Evolutionary conservation across 1,284 basidiomycete species (phyloP).

Genomic region (Hemileia vastatrix): DNA sequence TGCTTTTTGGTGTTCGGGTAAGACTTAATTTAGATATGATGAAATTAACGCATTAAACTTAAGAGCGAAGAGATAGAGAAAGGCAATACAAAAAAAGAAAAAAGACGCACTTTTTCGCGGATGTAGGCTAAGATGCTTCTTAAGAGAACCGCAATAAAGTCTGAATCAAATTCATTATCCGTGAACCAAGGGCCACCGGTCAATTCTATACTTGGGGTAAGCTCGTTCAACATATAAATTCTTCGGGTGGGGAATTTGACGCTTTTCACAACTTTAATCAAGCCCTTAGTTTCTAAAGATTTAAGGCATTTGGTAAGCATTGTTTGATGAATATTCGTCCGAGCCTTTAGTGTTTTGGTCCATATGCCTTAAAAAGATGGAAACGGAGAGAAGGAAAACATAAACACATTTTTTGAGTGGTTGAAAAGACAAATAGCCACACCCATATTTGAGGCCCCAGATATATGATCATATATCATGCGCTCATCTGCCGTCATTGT

Average conservation of each 20-base stretch:
- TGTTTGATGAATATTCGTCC: slow-evolving; percentile 79
- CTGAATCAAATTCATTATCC: slow-evolving; percentile 82
- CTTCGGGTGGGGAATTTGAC: slow-evolving; percentile 84
- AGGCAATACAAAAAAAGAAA: too few relatives aligned
- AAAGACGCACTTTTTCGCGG: slow-evolving; percentile 54
- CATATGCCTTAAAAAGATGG: slow-evolving; percentile 59
- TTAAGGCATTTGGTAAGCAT: slow-evolving; percentile 77
- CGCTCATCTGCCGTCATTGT: slow-evolving; percentile 66
- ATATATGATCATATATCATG: slow-evolving; percentile 67
- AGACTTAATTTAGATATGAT: not conserved
- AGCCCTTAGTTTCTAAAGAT: slow-evolving; percentile 66
- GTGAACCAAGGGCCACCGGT: slow-evolving; percentile 94
- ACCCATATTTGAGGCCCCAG: slow-evolving; percentile 66
- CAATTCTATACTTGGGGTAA: slow-evolving; percentile 75
- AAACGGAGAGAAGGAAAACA: not conserved
- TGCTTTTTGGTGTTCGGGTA: too few relatives aligned
- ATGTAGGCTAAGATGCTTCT: slow-evolving; percentile 67
- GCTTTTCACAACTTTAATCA: slow-evolving; percentile 78
- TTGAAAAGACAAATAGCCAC: too few relatives aligned
- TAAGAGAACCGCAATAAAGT: slow-evolving; percentile 73
- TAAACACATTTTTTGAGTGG: too few relatives aligned
- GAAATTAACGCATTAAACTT: not conserved
- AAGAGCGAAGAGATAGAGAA: too few relatives aligned
- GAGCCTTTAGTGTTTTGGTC: slow-evolving; percentile 78
- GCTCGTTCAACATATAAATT: slow-evolving; percentile 83